Conservation (phyloP, 1,139 yeast genomes). For the Geotrichum citri-aurantii region DNA sequence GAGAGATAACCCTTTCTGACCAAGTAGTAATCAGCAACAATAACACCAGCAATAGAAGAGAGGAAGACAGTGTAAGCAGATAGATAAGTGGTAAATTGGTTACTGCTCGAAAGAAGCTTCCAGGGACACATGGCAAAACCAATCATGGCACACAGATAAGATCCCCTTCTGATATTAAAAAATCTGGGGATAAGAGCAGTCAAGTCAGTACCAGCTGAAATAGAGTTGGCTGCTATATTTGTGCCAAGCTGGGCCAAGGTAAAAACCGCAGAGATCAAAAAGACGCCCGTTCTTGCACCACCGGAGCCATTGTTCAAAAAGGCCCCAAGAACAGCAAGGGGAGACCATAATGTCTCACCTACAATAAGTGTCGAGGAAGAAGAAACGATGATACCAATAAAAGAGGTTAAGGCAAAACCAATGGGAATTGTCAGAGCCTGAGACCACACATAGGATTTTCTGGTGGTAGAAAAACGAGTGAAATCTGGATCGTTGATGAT, state of each 20-base stretch:
- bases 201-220: slow-evolving; percentile 88
- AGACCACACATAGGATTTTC: slow-evolving; percentile 45
- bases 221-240: slow-evolving; percentile 84
- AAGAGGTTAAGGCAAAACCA: slow-evolving; percentile 71
- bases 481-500: slow-evolving; percentile 88
- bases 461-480: slow-evolving; percentile 67
- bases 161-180: slow-evolving; percentile 77
- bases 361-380: slow-evolving; percentile 70
- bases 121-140: slow-evolving; percentile 84
- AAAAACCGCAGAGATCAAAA: slow-evolving; percentile 69
- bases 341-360: slow-evolving; percentile 76
- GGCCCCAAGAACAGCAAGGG: slow-evolving; percentile 65
- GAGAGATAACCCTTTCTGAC: slow-evolving; percentile 63
- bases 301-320: slow-evolving; percentile 56
- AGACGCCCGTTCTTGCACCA: slow-evolving; percentile 84
- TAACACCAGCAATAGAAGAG: slow-evolving; percentile 81
- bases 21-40: slow-evolving; percentile 68
- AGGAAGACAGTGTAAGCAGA: slow-evolving; percentile 84
- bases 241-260: slow-evolving; percentile 86
- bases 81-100: slow-evolving; percentile 74
- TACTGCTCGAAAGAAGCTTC: slow-evolving; percentile 70
- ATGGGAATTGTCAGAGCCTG: slow-evolving; percentile 66
- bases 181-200: slow-evolving; percentile 76
- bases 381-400: slow-evolving; percentile 82
- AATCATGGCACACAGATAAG: slow-evolving; percentile 70